These are phyloP conservation scores for Heterobasidion parviporum DNA, from an alignment of 1,284 basidiomycete species.

Conservation along the genomic window DNA sequence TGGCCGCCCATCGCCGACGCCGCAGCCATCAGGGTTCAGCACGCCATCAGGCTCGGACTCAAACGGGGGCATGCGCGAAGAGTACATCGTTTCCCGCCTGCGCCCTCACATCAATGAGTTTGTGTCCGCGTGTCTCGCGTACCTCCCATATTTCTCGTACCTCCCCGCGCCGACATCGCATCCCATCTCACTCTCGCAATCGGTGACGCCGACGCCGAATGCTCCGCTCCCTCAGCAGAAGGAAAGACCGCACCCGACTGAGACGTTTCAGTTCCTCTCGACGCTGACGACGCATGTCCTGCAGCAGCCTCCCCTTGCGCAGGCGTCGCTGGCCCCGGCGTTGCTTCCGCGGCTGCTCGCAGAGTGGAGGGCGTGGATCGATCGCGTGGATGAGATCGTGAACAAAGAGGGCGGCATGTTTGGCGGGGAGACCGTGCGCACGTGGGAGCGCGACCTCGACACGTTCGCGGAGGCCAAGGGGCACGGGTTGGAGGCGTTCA, in stretches of 20 bases:
- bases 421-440: slow-evolving; percentile 53
- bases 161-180: slow-evolving; percentile 24
- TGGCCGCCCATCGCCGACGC: slow-evolving; percentile 29
- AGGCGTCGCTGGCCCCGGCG: slow-evolving; percentile 45
- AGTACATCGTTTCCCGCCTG: slow-evolving; percentile 67
- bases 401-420: slow-evolving; percentile 76
- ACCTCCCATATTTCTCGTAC: slow-evolving; percentile 76
- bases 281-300: slow-evolving; percentile 60
- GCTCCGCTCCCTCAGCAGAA: slow-evolving; percentile 40
- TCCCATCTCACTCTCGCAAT: slow-evolving; percentile 14
- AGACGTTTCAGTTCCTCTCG: slow-evolving; percentile 64
- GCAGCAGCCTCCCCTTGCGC: slow-evolving; percentile 56
- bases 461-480: slow-evolving; percentile 47
- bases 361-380: slow-evolving; percentile 76
- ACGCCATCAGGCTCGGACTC: slow-evolving; percentile 12
- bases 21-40: slow-evolving; percentile 18
- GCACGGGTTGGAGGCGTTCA: slow-evolving; percentile 43
- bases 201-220: slow-evolving; percentile 25
- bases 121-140: slow-evolving; percentile 64
- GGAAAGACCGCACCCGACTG: slow-evolving; percentile 58
- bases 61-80: slow-evolving; percentile 58
- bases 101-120: slow-evolving; percentile 68
- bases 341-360: slow-evolving; percentile 52
- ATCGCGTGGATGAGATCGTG: slow-evolving; percentile 54
- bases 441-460: slow-evolving; percentile 63